Base-by-base conservation (phyloP, 1,139 yeast species). In the Pichia terricola region DNA sequence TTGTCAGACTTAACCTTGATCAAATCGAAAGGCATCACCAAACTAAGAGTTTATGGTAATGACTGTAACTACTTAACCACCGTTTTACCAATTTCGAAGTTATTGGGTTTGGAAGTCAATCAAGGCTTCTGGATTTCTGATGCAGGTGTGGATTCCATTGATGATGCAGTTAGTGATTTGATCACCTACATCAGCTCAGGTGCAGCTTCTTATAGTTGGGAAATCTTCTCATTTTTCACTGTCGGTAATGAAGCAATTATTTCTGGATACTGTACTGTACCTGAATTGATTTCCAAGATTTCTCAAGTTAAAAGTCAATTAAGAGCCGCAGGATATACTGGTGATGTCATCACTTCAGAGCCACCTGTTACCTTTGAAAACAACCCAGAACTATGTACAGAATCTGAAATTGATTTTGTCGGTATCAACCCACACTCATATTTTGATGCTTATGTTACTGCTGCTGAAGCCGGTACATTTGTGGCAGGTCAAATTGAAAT, bases 371-470 rank as follows among this genome's bases (percentile, higher is more conserved):
- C 79, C 22, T 87, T 72, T 62, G 73, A 75, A 57, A 63, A 67
- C 43, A 53, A 82, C 59, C 87, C 95, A 8, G 64, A 63, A 26
- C 71, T 88, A 55, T 88, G 96, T 67, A 72, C 77, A 0, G 63
- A 65, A 28, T 73, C 85, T 25, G 83, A 69, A 33, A 73, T 84
- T 50, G 95, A 85, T 62, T 75, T 82, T 54, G 87, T 85, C 52
- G 94, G 94, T 47, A 74, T 86, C 56, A 87, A 88, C 62, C 79
- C 94, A 28, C 96, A 88, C 62, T 76, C 96, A 5, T 88, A 86
- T 67, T 88, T 88, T 64, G 82, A 86, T 60, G 58, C 73, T 9
- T 65, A 64, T 50, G 66, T 79, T 38, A 61, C 72, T 45, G 94
- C 96, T 34, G 65, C 65, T 35, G 69, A 76, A 41, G 79, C 96